Base-by-base conservation (phyloP, 2,329 filamentous ascomycete genomes). In the Rhinocladiella similis region DNA sequence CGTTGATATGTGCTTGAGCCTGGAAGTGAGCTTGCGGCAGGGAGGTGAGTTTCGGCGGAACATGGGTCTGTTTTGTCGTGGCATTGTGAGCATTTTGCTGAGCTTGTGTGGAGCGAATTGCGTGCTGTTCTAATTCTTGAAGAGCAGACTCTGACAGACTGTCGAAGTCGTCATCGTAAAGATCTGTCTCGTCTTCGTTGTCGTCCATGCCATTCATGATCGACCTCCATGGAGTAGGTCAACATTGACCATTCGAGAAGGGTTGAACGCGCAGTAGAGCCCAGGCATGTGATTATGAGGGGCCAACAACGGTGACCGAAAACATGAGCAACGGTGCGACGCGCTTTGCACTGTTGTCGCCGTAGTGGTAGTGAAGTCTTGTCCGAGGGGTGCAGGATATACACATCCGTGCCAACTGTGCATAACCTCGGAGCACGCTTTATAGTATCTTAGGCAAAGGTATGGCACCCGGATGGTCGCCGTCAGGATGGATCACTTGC, bases 161-260 rank as follows among this genome's bases (percentile, higher is more conserved):
- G 57, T 77, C 76, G 64, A 77, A 73, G 59, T 71, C 72, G 59
- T 77, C 74, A 55, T 64, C 63, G 47, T 61, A 66, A 67, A 77
- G 77, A 65, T 72, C 72, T 56, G 76, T 75, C 67, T 77, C 74
- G 65, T 76, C 75, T 68, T 71, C 72, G 66, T 72, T 71, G 61
- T 68, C 68, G 70, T 76, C 76, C 76, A 77, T 77, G 67, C 72
- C 73, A 73, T 68, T 64, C 61, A 65, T 64, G 27, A 47, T 56
- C 53, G 53, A 56, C 55, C 61, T 60, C 61, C 61, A 63, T 64
- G 19, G 50, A 53, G 27, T 39, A 59, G 33, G 22, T 47, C 33
- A 45, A 38, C 27, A 35, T 36, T 25, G 29, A 14, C 29, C 22
- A 42, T 33, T n/a, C 6, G 29, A 16, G 36, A 41, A 14, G 14